Percentiles rank a stretch among this genome's conserved stretches.
phyloP scores from a whole-genome alignment of 192 early-diverging fungal species.

The Coemansia asiatica region DNA sequence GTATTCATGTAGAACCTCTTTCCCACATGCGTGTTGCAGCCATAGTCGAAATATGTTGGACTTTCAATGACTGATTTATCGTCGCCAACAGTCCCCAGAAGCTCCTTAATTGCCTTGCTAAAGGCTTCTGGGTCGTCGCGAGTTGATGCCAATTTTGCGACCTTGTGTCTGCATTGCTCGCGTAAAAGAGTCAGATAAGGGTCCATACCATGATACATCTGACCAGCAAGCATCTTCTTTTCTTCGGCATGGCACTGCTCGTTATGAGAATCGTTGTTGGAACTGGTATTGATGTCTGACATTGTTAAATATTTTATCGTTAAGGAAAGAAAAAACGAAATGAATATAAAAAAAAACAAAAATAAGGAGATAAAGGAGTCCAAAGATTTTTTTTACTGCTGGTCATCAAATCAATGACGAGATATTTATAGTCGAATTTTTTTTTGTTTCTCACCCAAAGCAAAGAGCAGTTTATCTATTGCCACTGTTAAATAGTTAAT shows the following conservation, averaged over 20 bases:
- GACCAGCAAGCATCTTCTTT: constrained; percentile 65
- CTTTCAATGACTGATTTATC: constrained; percentile 61
- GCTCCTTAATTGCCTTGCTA: constrained; percentile 27
- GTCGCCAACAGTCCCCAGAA: constrained; percentile 64
- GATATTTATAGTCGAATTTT: too few relatives aligned
- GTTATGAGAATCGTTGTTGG: constrained; percentile 4
- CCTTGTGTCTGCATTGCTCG: constrained; percentile 35
- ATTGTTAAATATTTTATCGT: too few relatives aligned
- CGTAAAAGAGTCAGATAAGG: constrained; percentile 54
- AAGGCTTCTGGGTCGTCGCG: constrained; percentile 36
- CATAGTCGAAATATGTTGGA: constrained; percentile 78
- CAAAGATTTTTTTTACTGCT: too few relatives aligned
- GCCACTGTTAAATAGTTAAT: too few relatives aligned
- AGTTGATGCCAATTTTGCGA: constrained; percentile 5
- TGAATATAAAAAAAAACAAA: background rate
- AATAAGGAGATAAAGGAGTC: too few relatives aligned
- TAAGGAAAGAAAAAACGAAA: background rate
- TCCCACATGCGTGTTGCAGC: constrained; percentile 72
- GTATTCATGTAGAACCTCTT: constrained; percentile 76
- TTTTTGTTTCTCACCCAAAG: too few relatives aligned
- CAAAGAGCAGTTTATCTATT: too few relatives aligned
- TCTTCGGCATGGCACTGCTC: constrained; percentile 51
- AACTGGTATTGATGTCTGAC: too few relatives aligned
- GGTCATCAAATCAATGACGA: too few relatives aligned
- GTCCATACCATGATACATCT: constrained; percentile 60